These are phyloP conservation scores for Saccharum hybrid DNA, from an alignment of 202 grass and related monocot species.

Conservation along the genomic window DNA sequence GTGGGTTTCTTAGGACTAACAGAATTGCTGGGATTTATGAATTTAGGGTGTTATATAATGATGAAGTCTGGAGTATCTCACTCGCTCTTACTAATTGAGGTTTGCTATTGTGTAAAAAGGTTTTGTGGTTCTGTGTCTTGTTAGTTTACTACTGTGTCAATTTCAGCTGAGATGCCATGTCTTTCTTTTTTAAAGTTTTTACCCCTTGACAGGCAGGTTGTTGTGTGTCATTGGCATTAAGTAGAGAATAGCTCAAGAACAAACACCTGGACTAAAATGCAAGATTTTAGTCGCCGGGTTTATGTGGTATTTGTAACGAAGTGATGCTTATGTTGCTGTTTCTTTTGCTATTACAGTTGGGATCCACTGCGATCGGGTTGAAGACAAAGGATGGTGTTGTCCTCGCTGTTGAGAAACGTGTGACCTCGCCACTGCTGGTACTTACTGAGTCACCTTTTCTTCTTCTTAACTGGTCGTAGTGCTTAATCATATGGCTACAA, in stretches of 20 bases:
- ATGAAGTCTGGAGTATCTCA: neutral
- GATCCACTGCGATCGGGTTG: constrained; percentile 85
- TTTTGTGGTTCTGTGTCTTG: neutral
- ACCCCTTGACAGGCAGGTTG: neutral
- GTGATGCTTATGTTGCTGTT: constrained; percentile 18
- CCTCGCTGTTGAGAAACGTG: constrained; percentile 94
- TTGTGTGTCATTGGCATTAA: no score
- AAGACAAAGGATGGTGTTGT: constrained; percentile 97
- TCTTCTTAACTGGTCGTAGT: neutral
- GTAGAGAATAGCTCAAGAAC: neutral
- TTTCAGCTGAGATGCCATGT: constrained; percentile 24
- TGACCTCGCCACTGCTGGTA: constrained; percentile 89
- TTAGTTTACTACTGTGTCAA: neutral
- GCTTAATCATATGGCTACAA: neutral
- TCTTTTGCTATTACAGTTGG: constrained; percentile 61
- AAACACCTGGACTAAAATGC: neutral
- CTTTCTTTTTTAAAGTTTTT: neutral
- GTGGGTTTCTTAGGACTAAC: neutral
- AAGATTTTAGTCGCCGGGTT: neutral
- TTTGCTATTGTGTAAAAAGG: neutral
- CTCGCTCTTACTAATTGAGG: neutral
- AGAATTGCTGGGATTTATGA: neutral
- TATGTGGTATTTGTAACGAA: neutral
- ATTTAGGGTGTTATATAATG: neutral
- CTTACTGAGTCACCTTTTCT: constrained; percentile 23